Evolutionary conservation across 192 early-diverging fungal genomes (phyloP), one percentile per base, ranked within the genome.

Genomic region (Chytriomyces sp.): DNA sequence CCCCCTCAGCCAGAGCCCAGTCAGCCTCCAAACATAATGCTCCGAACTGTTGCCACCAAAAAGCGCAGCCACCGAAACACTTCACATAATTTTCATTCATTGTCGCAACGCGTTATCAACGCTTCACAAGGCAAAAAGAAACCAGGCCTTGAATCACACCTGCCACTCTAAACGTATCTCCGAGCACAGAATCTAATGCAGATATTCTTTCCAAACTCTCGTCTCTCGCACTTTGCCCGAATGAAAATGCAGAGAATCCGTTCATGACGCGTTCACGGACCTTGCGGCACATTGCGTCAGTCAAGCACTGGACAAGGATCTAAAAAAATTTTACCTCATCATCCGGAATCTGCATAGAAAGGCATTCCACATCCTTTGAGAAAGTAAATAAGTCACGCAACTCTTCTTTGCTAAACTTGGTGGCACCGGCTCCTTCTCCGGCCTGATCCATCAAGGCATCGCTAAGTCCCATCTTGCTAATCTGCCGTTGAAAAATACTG

Each of bases 401-500:
- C 69, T 89, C 84, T 8, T 76, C 76, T 12, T 52, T 75, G 34
- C 86, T 76, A 70, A 89, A 89, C 49, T 85, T 81, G 77, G 83
- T 81, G n/a, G 68, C 63, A 76, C 5, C 66, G 71, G 17, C 72
- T 63, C 12, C 76, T 61, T 39, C 80, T 77, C 49, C 28, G 25
- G 39, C 14, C 37, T 77, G 70, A 62, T 83, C 89, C 72, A 90
- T 86, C 8, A 90, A 52, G 0, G 78, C 64, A 53, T 88, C 86
- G 63, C 86, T 87, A 1, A 90, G 74, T 4, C 80, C 79, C 38
- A 79, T 52, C 70, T 90, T 90, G 4, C 81, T 85, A 39, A 90
- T 64, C 66, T 90, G 89, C 0, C 89, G 77, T 53, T 90, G 89
- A 57, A 84, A 88, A 39, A 90, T 90, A 56, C 81, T 84, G 78